These are phyloP conservation scores for Rhodotorula glutinis DNA, from an alignment of 1,284 basidiomycete species.

Conservation along the genomic window DNA sequence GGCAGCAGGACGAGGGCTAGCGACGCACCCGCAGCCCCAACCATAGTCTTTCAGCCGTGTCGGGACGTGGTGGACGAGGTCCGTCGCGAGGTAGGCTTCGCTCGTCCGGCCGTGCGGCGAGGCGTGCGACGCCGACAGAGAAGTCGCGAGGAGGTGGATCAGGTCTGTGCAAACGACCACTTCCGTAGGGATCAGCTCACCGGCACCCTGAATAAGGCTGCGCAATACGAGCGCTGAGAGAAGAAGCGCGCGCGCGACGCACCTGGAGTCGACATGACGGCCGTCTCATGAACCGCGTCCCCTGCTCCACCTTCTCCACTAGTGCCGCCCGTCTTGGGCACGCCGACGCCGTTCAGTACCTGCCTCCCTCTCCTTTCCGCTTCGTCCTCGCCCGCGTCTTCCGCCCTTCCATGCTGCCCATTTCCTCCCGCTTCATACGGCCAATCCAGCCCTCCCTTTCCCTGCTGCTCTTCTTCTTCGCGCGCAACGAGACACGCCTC, in stretches of 20 bases:
- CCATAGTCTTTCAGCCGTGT: slow-evolving; percentile 32
- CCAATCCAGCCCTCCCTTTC: too few relatives aligned
- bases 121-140: slow-evolving; percentile 4
- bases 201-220: too few relatives aligned
- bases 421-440: too few relatives aligned
- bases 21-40: slow-evolving; percentile 37
- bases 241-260: not conserved
- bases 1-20: too few relatives aligned
- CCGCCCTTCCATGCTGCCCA: not conserved
- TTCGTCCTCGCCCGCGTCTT: not conserved
- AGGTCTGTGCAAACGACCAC: slow-evolving; percentile 13
- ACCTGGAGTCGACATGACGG: not conserved
- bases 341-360: too few relatives aligned
- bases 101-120: slow-evolving; percentile 19
- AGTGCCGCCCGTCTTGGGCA: not conserved
- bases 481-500: not conserved
- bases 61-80: slow-evolving; percentile 25
- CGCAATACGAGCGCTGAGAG: too few relatives aligned
- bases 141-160: not conserved
- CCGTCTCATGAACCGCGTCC: not conserved
- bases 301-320: not conserved
- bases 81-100: slow-evolving; percentile 22
- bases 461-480: not conserved
- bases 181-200: too few relatives aligned
- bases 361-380: not conserved